Base-by-base conservation (phyloP, 345 rosid species). In the Combretum micranthum region DNA sequence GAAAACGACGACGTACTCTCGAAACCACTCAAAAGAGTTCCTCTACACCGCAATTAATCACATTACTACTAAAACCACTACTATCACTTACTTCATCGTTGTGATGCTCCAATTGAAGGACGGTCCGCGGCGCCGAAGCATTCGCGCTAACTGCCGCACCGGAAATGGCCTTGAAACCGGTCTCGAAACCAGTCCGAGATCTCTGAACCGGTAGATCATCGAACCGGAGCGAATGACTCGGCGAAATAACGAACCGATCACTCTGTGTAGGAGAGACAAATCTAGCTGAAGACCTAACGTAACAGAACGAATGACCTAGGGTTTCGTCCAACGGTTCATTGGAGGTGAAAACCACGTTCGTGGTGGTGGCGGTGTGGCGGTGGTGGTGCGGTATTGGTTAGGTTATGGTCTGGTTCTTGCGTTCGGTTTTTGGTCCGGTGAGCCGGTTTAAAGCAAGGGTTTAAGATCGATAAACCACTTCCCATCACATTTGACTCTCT, bases 401-500 rank as follows among this genome's bases (percentile, higher is more conserved):
- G 47, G 47, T 60, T 18, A 57, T 47, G 69, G 44, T 67, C 73
- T 74, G 77, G 72, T 18, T 23, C 65, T 43, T 62, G 51, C 22
- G 50, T 17, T 20, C 50, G 22, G 26, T 22, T 39, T 32, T 61
- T 43, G 7, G 66, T 62, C 62, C 61, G 65, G 61, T 71, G 45
- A 42, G 67, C 83, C 73, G 86, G 84, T 50, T 75, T 84, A 65
- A 87, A 69, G 74, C 98, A 92, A 64, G 92, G 86, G 52, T 73
- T 61, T 78, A 82, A 66, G 59, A 82, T 69, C 65, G 94, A 92
- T 70, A 88, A 72, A 71, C 95, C 90, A 72, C 88, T 81, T 72
- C 98, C 98, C 98, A 92, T 92, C 93, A 84, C 98, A 92, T 84
- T 88, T 84, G 93, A 78, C 64, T 68, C 48, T 53, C 42, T 73